Evolutionary conservation across 306 rosid species (phyloP).

Genomic region (Fagus crenata): DNA sequence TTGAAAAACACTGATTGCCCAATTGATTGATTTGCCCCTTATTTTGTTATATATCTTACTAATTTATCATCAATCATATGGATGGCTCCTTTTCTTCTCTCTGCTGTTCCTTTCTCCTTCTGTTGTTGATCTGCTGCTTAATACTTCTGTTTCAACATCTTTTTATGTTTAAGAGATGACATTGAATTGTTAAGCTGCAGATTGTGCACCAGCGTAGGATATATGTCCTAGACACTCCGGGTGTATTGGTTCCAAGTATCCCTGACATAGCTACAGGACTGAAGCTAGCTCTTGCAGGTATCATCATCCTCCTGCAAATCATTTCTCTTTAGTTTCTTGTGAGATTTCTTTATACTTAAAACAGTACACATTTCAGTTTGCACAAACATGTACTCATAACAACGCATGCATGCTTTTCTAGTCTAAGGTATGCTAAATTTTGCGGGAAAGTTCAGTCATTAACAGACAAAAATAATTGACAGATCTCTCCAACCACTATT

Average conservation of each 20-base stretch:
- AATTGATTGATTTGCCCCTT: too few relatives aligned
- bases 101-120: too few relatives aligned
- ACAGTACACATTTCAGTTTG: too few relatives aligned
- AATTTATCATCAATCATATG: too few relatives aligned
- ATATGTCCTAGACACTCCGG: slow-evolving; percentile 86
- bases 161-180: background rate
- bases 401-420: background rate
- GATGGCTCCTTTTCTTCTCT: too few relatives aligned
- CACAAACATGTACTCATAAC: background rate
- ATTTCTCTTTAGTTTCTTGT: too few relatives aligned
- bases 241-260: slow-evolving; percentile 90
- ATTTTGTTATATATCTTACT: too few relatives aligned
- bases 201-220: slow-evolving; percentile 90
- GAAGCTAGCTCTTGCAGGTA: slow-evolving; percentile 92
- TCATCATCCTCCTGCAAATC: slow-evolving; percentile 6
- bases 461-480: background rate
- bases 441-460: background rate
- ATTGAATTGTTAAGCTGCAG: slow-evolving; percentile 42
- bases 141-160: slow-evolving; percentile 14
- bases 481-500: background rate
- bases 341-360: too few relatives aligned
- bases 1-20: too few relatives aligned
- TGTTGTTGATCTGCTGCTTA: too few relatives aligned
- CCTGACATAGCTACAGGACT: slow-evolving; percentile 86
- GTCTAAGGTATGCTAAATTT: background rate